phyloP scores from a whole-genome alignment of 768 basidiomycete genomes.

The Suillus clintonianus region DNA sequence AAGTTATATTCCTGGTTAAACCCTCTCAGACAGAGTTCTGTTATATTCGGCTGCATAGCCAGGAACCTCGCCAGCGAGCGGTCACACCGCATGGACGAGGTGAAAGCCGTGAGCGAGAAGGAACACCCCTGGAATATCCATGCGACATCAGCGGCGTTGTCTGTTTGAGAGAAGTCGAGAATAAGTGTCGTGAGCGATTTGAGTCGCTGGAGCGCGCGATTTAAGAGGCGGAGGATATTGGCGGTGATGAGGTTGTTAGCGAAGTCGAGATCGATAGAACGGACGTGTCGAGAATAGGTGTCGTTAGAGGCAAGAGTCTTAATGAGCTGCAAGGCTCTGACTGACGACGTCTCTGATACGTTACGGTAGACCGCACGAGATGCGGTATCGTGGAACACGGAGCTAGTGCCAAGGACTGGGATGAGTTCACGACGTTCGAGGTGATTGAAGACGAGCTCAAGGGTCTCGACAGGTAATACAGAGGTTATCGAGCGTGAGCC shows the following conservation, averaged over 20 bases:
- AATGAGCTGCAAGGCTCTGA: conserved; percentile 38
- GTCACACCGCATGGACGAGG: conserved; percentile 59
- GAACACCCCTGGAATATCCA: conserved; percentile 51
- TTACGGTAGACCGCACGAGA: conserved; percentile 38
- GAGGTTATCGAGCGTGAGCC: neutral
- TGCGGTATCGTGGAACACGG: conserved; percentile 28
- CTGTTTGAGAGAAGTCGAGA: conserved; percentile 48
- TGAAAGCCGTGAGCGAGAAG: conserved; percentile 48
- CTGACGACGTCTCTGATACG: conserved; percentile 35
- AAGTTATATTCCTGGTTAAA: conserved; percentile 40
- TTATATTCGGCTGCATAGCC: conserved; percentile 47
- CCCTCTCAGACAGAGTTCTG: conserved; percentile 58
- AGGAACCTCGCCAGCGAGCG: conserved; percentile 50
- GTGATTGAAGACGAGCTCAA: conserved; percentile 33
- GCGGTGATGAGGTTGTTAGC: conserved; percentile 36
- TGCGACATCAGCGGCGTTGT: conserved; percentile 36
- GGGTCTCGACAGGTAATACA: conserved; percentile 37
- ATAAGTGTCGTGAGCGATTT: conserved; percentile 41
- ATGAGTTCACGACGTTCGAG: conserved; percentile 29
- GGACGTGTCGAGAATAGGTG: conserved; percentile 42
- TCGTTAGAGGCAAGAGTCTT: conserved; percentile 40
- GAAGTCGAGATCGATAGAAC: conserved; percentile 49
- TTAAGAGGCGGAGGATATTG: conserved; percentile 54
- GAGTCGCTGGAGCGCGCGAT: conserved; percentile 42
- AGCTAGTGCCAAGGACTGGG: conserved; percentile 22